Conservation (phyloP, 2,329 filamentous ascomycete genomes). For the Seiridium cupressi region DNA sequence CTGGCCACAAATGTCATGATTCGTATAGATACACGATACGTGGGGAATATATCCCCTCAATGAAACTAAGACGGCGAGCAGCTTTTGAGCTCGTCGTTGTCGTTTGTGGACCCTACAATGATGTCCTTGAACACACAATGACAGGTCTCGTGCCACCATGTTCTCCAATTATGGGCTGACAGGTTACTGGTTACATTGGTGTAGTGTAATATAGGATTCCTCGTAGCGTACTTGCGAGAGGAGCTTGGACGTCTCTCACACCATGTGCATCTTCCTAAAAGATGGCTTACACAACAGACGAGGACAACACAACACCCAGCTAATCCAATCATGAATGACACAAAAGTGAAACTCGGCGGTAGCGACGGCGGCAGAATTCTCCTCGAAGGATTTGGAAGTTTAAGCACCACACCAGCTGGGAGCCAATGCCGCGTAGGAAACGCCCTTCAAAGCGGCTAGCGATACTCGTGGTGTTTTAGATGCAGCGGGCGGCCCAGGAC, state of each 20-base stretch:
- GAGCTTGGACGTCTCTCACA: too few relatives aligned
- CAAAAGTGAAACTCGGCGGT: too few relatives aligned
- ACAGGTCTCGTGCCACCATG: not conserved
- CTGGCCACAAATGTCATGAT: not conserved
- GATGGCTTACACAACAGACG: too few relatives aligned
- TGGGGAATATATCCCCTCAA: not conserved
- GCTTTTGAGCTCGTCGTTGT: not conserved
- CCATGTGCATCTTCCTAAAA: too few relatives aligned
- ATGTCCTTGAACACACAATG: not conserved
- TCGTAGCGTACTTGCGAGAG: too few relatives aligned
- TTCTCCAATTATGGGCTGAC: not conserved
- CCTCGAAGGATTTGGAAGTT: too few relatives aligned
- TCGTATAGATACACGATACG: slow-evolving; percentile 1
- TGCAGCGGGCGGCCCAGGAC: too few relatives aligned
- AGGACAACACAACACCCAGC: too few relatives aligned
- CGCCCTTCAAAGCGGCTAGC: slow-evolving; percentile 13
- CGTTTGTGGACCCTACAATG: not conserved
- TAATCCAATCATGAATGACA: too few relatives aligned
- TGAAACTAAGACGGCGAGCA: not conserved
- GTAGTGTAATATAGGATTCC: too few relatives aligned
- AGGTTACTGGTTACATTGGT: not conserved
- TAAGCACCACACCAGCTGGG: too few relatives aligned
- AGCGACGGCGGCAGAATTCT: too few relatives aligned
- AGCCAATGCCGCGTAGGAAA: not conserved
- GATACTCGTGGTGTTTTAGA: slow-evolving; percentile 17